Percentiles rank a stretch among this genome's conserved stretches.
These are phyloP conservation scores for Candida pini DNA, from an alignment of 805 yeast species.

Conservation along the genomic window DNA sequence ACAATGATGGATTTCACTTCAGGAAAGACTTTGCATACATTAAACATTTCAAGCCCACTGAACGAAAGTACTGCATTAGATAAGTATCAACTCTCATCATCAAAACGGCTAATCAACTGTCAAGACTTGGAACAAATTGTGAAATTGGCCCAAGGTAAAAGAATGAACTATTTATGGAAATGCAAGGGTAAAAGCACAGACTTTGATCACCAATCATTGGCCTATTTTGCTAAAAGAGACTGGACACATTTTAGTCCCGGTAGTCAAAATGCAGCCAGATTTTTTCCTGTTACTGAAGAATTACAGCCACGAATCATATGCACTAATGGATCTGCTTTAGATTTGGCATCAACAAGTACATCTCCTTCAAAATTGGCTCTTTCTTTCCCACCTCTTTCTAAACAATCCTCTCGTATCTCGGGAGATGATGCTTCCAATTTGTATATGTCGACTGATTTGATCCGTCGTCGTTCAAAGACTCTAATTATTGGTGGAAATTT, in stretches of 20 bases:
- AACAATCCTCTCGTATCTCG: constrained; percentile 1
- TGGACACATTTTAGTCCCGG: not conserved
- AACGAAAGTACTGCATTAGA: constrained; percentile 8
- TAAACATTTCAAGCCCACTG: constrained; percentile 22
- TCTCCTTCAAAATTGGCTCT: constrained; percentile 8
- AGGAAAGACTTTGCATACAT: constrained; percentile 27
- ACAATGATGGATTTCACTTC: constrained; percentile 33
- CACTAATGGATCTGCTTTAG: not conserved
- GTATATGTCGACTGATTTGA: constrained; percentile 5
- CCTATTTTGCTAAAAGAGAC: constrained; percentile 8
- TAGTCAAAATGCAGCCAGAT: too few relatives aligned
- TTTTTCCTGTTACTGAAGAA: too few relatives aligned
- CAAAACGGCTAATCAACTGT: constrained; percentile 15
- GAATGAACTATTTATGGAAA: constrained; percentile 39
- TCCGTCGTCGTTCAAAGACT: constrained; percentile 15
- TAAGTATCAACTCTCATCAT: constrained; percentile 14
- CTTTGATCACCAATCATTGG: constrained; percentile 19
- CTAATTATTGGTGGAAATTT: constrained; percentile 20
- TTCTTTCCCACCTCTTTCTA: constrained; percentile 4
- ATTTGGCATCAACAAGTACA: constrained; percentile 1
- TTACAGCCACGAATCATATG: too few relatives aligned
- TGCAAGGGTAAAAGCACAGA: constrained; percentile 42
- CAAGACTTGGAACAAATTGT: constrained; percentile 25
- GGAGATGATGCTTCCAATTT: not conserved
- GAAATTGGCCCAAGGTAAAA: constrained; percentile 23